Evolutionary conservation across 179 eudicot species (phyloP).

Genomic region (Spergularia azorica): DNA sequence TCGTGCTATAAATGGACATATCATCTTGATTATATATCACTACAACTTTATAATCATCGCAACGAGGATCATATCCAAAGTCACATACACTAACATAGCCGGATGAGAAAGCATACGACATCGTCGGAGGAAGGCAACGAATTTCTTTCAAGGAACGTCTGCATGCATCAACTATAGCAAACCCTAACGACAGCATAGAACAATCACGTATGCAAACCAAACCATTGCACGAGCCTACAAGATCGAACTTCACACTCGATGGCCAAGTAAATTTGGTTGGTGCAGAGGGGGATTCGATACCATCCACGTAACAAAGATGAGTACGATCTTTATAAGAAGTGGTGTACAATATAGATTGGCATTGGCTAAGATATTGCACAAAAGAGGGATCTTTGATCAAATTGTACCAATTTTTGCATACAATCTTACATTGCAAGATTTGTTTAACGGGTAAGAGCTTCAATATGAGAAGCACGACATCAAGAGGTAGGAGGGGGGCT

Average conservation of each 20-base stretch:
- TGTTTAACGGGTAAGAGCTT: background rate
- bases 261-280: background rate
- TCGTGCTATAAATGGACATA: background rate
- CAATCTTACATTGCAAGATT: background rate
- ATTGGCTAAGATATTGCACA: background rate
- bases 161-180: too few species aligned
- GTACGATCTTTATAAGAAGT: too few species aligned
- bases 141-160: too few species aligned
- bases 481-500: too few species aligned
- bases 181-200: too few species aligned
- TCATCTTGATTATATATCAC: too few species aligned
- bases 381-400: background rate
- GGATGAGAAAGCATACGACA: too few species aligned
- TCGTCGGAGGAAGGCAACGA: too few species aligned
- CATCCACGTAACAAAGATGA: too few species aligned
- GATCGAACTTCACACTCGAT: background rate
- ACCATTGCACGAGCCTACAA: slow-evolving; percentile 12
- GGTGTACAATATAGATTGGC: background rate
- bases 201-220: background rate
- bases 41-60: slow-evolving; percentile 6
- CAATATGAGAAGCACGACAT: too few species aligned
- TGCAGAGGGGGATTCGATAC: too few species aligned
- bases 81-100: background rate
- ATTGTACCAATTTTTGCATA: background rate
- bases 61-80: background rate